Evolutionary conservation across 805 yeast species (phyloP), one percentile per base, ranked within the genome.

Genomic region (Metschnikowia similis): DNA sequence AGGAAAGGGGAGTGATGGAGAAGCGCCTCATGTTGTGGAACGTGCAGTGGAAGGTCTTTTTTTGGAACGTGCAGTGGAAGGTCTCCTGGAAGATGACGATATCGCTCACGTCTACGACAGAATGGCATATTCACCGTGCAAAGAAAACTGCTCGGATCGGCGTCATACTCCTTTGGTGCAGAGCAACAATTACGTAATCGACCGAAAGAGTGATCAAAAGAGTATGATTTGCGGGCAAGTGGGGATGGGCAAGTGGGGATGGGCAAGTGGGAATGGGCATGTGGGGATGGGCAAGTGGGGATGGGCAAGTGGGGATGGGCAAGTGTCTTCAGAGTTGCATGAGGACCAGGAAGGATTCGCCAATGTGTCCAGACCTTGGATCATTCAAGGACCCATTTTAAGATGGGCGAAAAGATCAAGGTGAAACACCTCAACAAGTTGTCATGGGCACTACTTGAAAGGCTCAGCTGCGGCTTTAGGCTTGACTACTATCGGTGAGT

Each of bases 381-480:
- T 99, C 94, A 69, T 96, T 96, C 6, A 75, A 77, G 51, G 85
- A 83, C 16, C 92, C 96, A 0, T 87, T 91, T 60, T 71, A 68
- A 87, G 54, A 87, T 94, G 64, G 85, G 84, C 49, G 69, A 69
- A 7, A 77, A 81, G 13, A 62, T 87, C 32, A 57, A 68, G 30
- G 57, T 69, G 1, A 73, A 72, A 32, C 69, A 76, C 57, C 74
- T 90, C 51, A 76, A 72, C 36, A 75, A 82, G 53, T 70, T 94
- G 49, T 84, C 91, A 17, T 75, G 99, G 99, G 11, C 99, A 94
- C 66, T 94, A 89, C 63, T 75, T 94, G 49, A 94, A 94, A 65
- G 99, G 99, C 41, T 85, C 95, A 10, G 95, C 97, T 1, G 96
- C 97, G 1, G 92, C 97, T 0, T 72, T 94, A 51, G 99, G 99